Evolutionary conservation across 179 eudicot genomes (phyloP).

Genomic region (Silene vulgaris): DNA sequence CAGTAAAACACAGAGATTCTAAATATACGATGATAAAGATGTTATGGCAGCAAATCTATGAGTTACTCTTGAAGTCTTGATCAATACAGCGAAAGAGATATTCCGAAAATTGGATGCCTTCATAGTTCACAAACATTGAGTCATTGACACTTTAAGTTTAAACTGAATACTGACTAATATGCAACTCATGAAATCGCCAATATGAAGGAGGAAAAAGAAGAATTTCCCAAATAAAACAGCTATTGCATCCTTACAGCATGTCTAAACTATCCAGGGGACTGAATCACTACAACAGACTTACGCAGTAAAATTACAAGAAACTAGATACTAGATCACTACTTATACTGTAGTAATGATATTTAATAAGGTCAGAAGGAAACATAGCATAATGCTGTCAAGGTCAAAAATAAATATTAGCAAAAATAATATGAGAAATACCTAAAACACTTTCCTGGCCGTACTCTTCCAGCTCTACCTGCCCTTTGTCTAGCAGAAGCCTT

Average conservation of each 20-base stretch:
- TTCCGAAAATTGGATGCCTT: constrained; percentile 10
- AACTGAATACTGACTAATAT: background rate
- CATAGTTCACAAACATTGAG: background rate
- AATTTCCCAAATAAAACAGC: constrained; percentile 1
- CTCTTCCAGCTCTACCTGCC: constrained; percentile 97
- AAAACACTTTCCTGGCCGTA: constrained; percentile 98
- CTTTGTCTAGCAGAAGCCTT: constrained; percentile 98
- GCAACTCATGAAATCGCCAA: background rate
- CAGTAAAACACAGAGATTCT: constrained; percentile 10
- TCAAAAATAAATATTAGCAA: background rate
- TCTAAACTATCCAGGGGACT: background rate
- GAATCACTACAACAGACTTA: constrained; percentile 4
- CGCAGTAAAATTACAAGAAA: background rate
- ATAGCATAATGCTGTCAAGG: constrained; percentile 2
- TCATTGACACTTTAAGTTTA: background rate
- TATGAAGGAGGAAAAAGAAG: too few relatives aligned
- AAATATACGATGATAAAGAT: background rate
- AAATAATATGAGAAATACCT: constrained; percentile 37
- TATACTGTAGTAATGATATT: background rate
- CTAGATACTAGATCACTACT: background rate
- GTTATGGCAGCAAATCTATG: background rate
- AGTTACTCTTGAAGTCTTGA: background rate
- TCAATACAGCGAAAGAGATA: background rate
- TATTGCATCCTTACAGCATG: background rate
- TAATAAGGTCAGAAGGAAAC: constrained; percentile 7